Base-by-base conservation (phyloP, 305 asterid genomes). In the Solanum hybrid region DNA sequence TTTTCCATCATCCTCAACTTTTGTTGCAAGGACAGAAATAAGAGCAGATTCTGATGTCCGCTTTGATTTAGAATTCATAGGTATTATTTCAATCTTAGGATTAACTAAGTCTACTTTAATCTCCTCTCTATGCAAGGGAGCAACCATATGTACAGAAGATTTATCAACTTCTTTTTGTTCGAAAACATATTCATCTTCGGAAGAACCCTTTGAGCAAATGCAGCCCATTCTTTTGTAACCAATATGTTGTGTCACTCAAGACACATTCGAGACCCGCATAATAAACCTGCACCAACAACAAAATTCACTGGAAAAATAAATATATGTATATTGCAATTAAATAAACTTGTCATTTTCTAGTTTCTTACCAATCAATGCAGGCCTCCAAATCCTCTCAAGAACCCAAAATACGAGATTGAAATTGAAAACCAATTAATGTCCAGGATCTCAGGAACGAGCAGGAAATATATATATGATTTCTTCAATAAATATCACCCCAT, bases 131-230 rank as follows among this genome's bases (percentile, higher is more conserved):
- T 79, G 90, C n/a, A 91, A 92, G 78, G 98, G 98, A 86, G 96
- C 93, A 89, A 92, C 91, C 92, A 94, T 89, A 92, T 93, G 95
- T 68, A 94, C 93, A 36, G 91, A 90, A 45, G 91, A 91, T 90
- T 93, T 93, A 75, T 78, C n/a, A 20, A 26, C 70, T 90, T 93
- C 94, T 33, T 90, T 91, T 15, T 89, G 92, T 70, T 92, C 93
- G 17, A 88, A 92, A 31, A 90, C 94, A 75, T 92, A 86, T 65
- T 95, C 95, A 89, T 92, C 90, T 24, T 79, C 94, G 22, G 92
- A 76, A 34, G 95, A 92, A 83, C 91, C 96, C 93, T 94, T 97
- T 4, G 99, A 96, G 93, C 99, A 97, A 91, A 96, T 91, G 92
- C 98, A 92, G 72, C 99, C 99, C 99, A 97, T 96, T 61, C 45